Conservation (phyloP, 306 rosid species). For the Trichosanthes truncata region DNA sequence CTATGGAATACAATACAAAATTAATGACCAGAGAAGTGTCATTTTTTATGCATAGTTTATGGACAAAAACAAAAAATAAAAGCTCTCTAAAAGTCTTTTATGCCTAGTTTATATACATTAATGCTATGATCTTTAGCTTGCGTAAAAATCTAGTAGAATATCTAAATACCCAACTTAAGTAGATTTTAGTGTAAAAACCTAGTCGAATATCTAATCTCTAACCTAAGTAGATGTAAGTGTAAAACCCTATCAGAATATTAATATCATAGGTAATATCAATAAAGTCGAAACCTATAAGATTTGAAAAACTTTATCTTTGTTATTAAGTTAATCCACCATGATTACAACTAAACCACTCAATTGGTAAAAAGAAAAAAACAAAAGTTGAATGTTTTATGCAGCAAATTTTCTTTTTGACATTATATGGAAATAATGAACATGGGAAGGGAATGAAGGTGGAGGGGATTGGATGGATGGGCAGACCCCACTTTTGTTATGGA, state of each 20-base stretch:
- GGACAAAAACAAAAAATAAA: too few species aligned
- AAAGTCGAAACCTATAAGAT: background rate
- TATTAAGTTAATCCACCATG: background rate
- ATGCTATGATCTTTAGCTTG: background rate
- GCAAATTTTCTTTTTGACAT: background rate
- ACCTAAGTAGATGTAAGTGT: background rate
- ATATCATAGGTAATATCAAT: background rate
- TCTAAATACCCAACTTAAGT: background rate
- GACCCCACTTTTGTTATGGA: background rate
- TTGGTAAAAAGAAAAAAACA: background rate
- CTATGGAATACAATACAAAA: background rate
- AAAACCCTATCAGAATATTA: background rate
- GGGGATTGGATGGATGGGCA: background rate
- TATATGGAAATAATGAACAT: background rate
- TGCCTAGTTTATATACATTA: background rate
- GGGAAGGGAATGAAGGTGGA: background rate
- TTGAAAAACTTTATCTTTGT: background rate
- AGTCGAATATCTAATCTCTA: background rate
- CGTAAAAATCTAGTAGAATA: background rate
- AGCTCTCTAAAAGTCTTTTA: background rate
- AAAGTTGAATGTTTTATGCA: background rate
- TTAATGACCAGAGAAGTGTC: too few species aligned
- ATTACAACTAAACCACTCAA: background rate
- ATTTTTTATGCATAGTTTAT: too few species aligned
- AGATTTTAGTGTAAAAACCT: background rate